Evolutionary conservation across 345 rosid species (phyloP).

Genomic region (Lepidium africanum): DNA sequence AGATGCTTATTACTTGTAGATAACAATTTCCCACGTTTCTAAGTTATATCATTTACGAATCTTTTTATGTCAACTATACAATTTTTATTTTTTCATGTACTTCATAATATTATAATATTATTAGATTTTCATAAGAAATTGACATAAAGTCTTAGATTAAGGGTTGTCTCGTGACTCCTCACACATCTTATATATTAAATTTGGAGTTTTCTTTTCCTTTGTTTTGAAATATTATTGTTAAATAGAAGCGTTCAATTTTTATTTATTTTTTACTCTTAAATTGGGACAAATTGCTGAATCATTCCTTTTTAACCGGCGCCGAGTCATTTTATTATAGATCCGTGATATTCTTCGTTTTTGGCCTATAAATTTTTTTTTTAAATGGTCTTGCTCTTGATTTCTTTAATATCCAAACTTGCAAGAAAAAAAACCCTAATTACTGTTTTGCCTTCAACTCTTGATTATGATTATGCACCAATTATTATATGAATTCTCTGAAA

Average conservation of each 20-base stretch:
- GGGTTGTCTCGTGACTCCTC: not conserved
- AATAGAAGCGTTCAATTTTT: not conserved
- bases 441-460: too few species aligned
- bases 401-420: too few species aligned
- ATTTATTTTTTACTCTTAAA: too few species aligned
- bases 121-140: constrained; percentile 24
- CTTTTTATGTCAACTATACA: constrained; percentile 34
- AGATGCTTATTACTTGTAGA: constrained; percentile 62
- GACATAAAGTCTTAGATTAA: constrained; percentile 34
- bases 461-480: too few species aligned
- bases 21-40: constrained; percentile 57
- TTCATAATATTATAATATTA: not conserved
- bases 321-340: too few species aligned
- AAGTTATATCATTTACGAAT: constrained; percentile 53
- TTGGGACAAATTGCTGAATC: too few species aligned
- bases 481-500: too few species aligned
- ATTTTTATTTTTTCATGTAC: not conserved
- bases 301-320: too few species aligned
- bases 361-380: too few species aligned
- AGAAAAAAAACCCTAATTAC: too few species aligned
- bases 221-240: not conserved
- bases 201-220: not conserved
- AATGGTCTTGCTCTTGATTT: too few species aligned
- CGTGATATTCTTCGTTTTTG: too few species aligned
- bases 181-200: constrained; percentile 14